Conservation (phyloP, 2,329 filamentous ascomycete species). For the Fusarium sarcochroum region DNA sequence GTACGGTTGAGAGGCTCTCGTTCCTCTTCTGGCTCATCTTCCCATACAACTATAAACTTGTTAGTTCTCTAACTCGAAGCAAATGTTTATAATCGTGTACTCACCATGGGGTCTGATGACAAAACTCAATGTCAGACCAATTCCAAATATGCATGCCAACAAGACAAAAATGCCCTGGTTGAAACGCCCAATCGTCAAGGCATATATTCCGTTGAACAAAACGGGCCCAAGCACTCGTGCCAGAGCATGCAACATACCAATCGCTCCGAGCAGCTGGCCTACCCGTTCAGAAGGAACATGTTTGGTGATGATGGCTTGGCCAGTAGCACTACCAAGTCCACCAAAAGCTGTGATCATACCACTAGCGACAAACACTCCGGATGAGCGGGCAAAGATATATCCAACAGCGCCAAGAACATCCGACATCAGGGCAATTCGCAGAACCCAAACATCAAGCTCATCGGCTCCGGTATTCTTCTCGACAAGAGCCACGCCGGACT, state of each 20-base stretch:
- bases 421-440: conserved; percentile 81
- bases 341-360: conserved; percentile 83
- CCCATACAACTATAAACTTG: conserved; percentile 52
- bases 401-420: conserved; percentile 83
- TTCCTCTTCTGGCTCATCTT: conserved; percentile 47
- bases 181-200: conserved; percentile 81
- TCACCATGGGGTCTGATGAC: conserved; percentile 81
- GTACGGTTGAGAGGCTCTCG: conserved; percentile 41
- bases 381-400: conserved; percentile 76
- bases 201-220: conserved; percentile 89
- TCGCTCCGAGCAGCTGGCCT: conserved; percentile 89
- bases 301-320: conserved; percentile 89
- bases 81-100: conserved; percentile 53
- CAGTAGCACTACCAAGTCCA: conserved; percentile 86
- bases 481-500: conserved; percentile 52
- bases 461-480: conserved; percentile 79
- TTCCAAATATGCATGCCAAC: conserved; percentile 74
- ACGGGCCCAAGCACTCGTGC: conserved; percentile 84
- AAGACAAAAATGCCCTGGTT: conserved; percentile 88
- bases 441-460: conserved; percentile 80
- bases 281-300: conserved; percentile 87
- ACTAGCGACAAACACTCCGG: conserved; percentile 76
- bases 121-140: conserved; percentile 76
- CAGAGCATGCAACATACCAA: conserved; percentile 86
- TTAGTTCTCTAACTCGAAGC: conserved; percentile 29